Base-by-base conservation (phyloP, 805 yeast genomes). In the Candida incommunis region DNA sequence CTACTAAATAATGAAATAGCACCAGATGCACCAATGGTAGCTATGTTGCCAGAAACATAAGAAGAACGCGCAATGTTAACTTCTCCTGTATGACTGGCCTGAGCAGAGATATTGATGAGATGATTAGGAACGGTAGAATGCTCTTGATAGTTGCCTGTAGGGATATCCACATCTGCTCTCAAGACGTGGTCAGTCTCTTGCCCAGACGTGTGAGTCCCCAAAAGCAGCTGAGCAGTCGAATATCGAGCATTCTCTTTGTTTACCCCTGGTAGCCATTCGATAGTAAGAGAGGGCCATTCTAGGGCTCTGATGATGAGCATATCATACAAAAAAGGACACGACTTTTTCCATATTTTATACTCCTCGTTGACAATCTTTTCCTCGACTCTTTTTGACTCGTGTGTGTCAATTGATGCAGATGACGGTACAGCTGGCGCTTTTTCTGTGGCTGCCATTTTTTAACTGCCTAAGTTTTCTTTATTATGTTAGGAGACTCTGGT, bases 61-160 rank as follows among this genome's bases (percentile, higher is more conserved):
- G 78, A 72, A 45, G 72, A 66, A 46, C 76, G 71, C 3, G 80
- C 71, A 49, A 72, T 70, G 59, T 81, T 80, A 43, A 81, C 77
- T 53, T 80, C 87, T 4, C 80, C 78, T 16, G 76, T 72, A 51
- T 79, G 86, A 42, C 64, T 64, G 78, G 84, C 79, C 46, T 67
- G 63, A 45, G 70, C 66, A 22, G 63, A 50, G 11, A 72, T 57
- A 34, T 63, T 60, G 52, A 77, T 71, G 48, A 41, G 37, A 23
- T 43, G 40, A 25, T 34, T 37, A 25, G 37, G 37, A 5, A 16
- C 20, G 7, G 5, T 18, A 7, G 37, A 31, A n/a, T 31, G 37
- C 37, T 31, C 48, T 21, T 41, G 43, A 40, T 41, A 51, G 21
- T 46, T 40, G 22, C 43, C 41, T 18, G 50, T 58, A 41, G 65